A percentile compares a stretch with the other conserved stretches of the same genome.
Evolutionary conservation across 352 stramenopile genomes (phyloP).

Genomic region (Phytopythium boreale): DNA sequence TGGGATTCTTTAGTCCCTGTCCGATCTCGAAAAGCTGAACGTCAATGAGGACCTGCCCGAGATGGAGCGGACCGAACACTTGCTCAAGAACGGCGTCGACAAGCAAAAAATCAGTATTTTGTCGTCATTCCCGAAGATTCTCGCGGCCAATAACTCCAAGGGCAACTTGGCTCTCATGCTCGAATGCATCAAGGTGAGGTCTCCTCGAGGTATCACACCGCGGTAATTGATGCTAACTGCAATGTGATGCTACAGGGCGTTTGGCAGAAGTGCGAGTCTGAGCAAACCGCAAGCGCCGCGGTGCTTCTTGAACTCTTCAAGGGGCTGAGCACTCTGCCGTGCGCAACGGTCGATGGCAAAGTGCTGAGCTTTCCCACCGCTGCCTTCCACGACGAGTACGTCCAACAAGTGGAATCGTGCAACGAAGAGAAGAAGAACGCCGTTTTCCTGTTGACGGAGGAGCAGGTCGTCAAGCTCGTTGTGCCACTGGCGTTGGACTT

Average conservation of each 20-base stretch:
- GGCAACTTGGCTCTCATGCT: slow-evolving; percentile 54
- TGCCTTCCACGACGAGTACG: slow-evolving; percentile 66
- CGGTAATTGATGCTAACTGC: slow-evolving; percentile 1
- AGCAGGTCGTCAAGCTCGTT: slow-evolving; percentile 74
- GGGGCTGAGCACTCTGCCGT: slow-evolving; percentile 48
- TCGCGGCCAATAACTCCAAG: slow-evolving; percentile 75
- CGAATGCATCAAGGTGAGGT: slow-evolving; percentile 70
- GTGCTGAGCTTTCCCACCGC: slow-evolving; percentile 52
- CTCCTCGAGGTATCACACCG: no score
- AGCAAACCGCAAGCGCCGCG: slow-evolving; percentile 33
- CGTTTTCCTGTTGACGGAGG: slow-evolving; percentile 68
- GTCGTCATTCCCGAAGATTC: slow-evolving; percentile 59
- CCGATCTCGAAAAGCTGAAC: slow-evolving; percentile 84
- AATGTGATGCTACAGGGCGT: slow-evolving; percentile 21
- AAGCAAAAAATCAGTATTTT: slow-evolving; percentile 83
- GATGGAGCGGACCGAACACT: slow-evolving; percentile 73
- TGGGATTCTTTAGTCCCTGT: slow-evolving; percentile 46
- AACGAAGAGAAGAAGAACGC: slow-evolving; percentile 52
- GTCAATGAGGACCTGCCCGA: slow-evolving; percentile 81
- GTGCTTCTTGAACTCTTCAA: slow-evolving; percentile 65
- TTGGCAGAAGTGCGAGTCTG: slow-evolving; percentile 70
- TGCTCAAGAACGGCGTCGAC: slow-evolving; percentile 72
- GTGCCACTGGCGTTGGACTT: slow-evolving; percentile 71
- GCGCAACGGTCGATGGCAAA: slow-evolving; percentile 69
- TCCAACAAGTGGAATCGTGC: slow-evolving; percentile 37